Conservation (phyloP, 2,329 filamentous ascomycete species). For the Penicillium paneum region DNA sequence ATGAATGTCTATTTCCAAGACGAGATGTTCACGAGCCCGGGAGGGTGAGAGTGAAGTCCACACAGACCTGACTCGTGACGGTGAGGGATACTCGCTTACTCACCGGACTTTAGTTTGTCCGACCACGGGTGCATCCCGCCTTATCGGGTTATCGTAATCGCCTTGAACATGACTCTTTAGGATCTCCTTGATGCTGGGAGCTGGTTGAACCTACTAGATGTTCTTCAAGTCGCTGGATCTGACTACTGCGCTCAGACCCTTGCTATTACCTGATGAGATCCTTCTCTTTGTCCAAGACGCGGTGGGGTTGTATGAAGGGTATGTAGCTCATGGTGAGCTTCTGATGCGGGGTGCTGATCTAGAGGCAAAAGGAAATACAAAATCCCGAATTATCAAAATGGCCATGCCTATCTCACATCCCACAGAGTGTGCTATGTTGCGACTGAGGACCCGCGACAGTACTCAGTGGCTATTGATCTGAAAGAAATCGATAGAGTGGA, state of each 20-base stretch:
- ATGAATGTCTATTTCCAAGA: neutral
- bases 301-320: conserved; percentile 97
- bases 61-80: conserved; percentile 4
- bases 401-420: conserved; percentile 93
- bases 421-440: conserved; percentile 96
- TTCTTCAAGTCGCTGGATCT: conserved; percentile 94
- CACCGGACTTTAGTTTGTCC: conserved; percentile 10
- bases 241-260: conserved; percentile 91
- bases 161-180: conserved; percentile 3
- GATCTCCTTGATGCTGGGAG: conserved; percentile 14
- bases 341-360: conserved; percentile 17
- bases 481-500: conserved; percentile 90
- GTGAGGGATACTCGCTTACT: conserved; percentile 9
- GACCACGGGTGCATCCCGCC: neutral
- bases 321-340: conserved; percentile 40
- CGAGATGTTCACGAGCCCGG: neutral
- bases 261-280: conserved; percentile 87
- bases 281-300: conserved; percentile 96
- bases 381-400: conserved; percentile 88
- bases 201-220: conserved; percentile 65
- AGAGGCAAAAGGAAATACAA: conserved; percentile 78
- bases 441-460: conserved; percentile 75
- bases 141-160: conserved; percentile 18
- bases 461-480: conserved; percentile 79
- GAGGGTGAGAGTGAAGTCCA: neutral